Conservation (phyloP, 106 monocot genomes). For the Triglochin maritima region DNA sequence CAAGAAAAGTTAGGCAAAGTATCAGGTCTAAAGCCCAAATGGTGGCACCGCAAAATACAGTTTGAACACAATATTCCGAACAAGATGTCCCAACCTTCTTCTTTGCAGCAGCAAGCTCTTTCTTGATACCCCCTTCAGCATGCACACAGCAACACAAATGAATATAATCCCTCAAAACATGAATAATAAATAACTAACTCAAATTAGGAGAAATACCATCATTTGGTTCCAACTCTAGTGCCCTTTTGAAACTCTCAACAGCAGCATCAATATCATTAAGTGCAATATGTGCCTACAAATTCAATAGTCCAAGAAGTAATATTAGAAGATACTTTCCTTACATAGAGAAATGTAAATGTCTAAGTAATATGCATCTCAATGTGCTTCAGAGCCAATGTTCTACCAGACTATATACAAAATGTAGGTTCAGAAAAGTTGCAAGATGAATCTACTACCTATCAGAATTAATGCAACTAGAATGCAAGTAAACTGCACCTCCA, state of each 20-base stretch:
- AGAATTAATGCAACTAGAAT: too few relatives aligned
- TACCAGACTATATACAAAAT: too few relatives aligned
- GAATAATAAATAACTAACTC: not conserved
- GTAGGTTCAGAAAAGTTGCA: too few relatives aligned
- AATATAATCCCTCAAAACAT: not conserved
- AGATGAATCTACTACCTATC: too few relatives aligned
- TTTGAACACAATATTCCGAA: not conserved
- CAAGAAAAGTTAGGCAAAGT: not conserved
- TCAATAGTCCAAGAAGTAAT: not conserved
- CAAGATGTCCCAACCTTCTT: slow-evolving; percentile 38
- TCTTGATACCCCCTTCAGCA: slow-evolving; percentile 52
- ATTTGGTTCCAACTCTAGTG: slow-evolving; percentile 79
- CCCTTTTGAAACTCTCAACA: slow-evolving; percentile 71
- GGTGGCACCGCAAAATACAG: too few relatives aligned
- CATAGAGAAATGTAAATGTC: too few relatives aligned
- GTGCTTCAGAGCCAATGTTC: too few relatives aligned
- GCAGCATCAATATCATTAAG: slow-evolving; percentile 92
- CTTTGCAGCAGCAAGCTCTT: slow-evolving; percentile 64
- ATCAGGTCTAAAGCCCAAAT: not conserved
- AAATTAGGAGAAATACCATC: slow-evolving; percentile 35
- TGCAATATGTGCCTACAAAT: slow-evolving; percentile 48
- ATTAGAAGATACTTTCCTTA: not conserved
- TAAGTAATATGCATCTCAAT: too few relatives aligned
- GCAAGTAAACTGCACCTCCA: too few relatives aligned
- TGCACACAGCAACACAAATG: not conserved